Evolutionary conservation across 2,329 filamentous ascomycete species (phyloP), one percentile per base, ranked within the genome.

Genomic region (Blastomyces parvus): DNA sequence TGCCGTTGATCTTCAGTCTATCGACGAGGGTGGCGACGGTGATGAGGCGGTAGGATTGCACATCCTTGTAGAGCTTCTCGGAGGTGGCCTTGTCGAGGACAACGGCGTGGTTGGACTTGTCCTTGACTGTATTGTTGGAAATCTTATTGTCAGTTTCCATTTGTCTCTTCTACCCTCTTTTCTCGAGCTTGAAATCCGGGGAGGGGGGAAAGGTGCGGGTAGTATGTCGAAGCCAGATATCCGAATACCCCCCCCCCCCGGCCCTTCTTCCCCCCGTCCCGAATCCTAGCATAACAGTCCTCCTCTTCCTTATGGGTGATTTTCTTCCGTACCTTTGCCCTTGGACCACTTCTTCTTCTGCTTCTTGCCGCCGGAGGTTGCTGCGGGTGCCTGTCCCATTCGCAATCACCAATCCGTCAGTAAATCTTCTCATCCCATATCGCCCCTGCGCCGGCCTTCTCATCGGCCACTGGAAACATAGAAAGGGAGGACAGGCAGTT

Each of bases 11-110:
- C 91, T 99, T 99, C 82, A 99, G 87, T 82, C 94, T 88, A 83
- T 99, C 94, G 86, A 99, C 94, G 77, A 99, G 91, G 75, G 91
- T 93, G 76, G 94, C 92, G 76, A 97, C 89, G 78, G 94, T 97
- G 83, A 99, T 91, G 81, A 99, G 91, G 78, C 94, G 91, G 89
- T 97, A 99, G 70, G 94, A 97, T 83, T 97, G 94, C 76, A 99
- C 95, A 87, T 99, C 94, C 86, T 99, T 99, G 86, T 96, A 89
- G 81, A 99, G 91, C 86, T 95, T 96, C 83, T 99, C 94, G 73
- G 89, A 89, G 78, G 89, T 96, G 82, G 84, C 79, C 88, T 99
- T 99, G 86, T 99, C 94, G 83, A 99, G 91, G 78, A 97, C 86
- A 82, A 99, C 94, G 81, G 78, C 90, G 87, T 99, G 94, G 82